Percentiles rank a stretch among this genome's conserved stretches.
phyloP scores from a whole-genome alignment of 164 flowering plant genomes.

The Magnolia kwangsiensis region DNA sequence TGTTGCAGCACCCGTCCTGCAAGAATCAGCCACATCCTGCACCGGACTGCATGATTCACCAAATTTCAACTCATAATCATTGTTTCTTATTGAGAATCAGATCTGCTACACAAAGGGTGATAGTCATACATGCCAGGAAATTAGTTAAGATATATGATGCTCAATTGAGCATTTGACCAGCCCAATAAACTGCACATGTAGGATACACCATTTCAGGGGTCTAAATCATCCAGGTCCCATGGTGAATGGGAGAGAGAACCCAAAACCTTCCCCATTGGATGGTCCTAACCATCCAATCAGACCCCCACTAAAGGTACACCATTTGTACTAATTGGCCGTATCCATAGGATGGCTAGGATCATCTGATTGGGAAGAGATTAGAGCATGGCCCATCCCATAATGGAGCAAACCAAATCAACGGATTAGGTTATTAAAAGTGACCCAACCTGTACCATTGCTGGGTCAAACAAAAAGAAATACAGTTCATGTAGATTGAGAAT shows the following conservation, averaged over 20 bases:
- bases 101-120: too few relatives aligned
- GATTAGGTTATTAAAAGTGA: too few relatives aligned
- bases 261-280: neutral
- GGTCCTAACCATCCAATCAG: neutral
- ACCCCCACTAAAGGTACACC: neutral
- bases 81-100: neutral
- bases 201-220: neutral
- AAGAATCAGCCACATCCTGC: conserved; percentile 59
- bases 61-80: conserved; percentile 1
- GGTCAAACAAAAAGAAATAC: too few relatives aligned
- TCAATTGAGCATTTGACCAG: too few relatives aligned
- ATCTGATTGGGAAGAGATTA: neutral
- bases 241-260: neutral
- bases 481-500: too few relatives aligned
- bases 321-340: too few relatives aligned
- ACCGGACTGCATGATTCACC: conserved; percentile 40
- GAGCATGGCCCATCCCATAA: neutral
- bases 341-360: too few relatives aligned
- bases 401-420: neutral
- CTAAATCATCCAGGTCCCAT: neutral
- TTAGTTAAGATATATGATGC: too few relatives aligned
- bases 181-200: neutral
- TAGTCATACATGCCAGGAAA: too few relatives aligned
- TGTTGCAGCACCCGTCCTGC: conserved; percentile 60
- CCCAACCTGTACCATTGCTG: too few relatives aligned